Evolutionary conservation across 1,284 basidiomycete genomes (phyloP), one percentile per base, ranked within the genome.

Genomic region (Apiotrichum porosum): DNA sequence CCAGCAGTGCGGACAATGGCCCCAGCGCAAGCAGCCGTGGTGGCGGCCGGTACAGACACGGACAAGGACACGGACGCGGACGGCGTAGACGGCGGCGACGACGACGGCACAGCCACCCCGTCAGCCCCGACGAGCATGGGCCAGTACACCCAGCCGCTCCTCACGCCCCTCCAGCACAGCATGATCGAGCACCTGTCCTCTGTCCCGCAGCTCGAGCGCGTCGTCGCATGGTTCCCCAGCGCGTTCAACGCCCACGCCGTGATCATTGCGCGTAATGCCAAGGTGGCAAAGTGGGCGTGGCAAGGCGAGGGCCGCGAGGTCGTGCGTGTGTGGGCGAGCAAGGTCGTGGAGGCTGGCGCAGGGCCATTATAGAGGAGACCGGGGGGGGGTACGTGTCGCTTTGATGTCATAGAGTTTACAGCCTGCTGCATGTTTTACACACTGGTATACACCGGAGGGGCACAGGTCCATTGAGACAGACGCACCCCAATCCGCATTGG

Each of bases 171-270:
- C 9, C 69, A 71, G 42, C 60, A 55, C 24, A n/a, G 23, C 17
- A 71, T 71, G 59, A 48, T 65, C 5, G 22, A 38, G 13, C 53
- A 62, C 37, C 41, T 71, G 18, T 54, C 61, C 23, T 23, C 45
- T 0, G 50, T 69, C 18, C 65, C 64, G 14, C 57, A 65, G 33
- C 53, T 65, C 14, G 55, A 69, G 49, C 54, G 65, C 34, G 48
- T 71, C 17, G 49, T 68, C 13, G 57, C 61, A 10, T 71, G 68
- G 68, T 71, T 66, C 47, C 69, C 68, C 0, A 59, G 56, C 51
- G 63, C 52, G n/a, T 69, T 58, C 48, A 71, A 71, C 40, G 46
- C 58, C 14, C 69, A 71, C 52, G 68, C 62, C 1, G 58, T 61
- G 47, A 45, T 71, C 28, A 60, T 71, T 26, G 65, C 63, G 26